Conservation (phyloP, 305 asterid species). For the Fraxinus nigra region DNA sequence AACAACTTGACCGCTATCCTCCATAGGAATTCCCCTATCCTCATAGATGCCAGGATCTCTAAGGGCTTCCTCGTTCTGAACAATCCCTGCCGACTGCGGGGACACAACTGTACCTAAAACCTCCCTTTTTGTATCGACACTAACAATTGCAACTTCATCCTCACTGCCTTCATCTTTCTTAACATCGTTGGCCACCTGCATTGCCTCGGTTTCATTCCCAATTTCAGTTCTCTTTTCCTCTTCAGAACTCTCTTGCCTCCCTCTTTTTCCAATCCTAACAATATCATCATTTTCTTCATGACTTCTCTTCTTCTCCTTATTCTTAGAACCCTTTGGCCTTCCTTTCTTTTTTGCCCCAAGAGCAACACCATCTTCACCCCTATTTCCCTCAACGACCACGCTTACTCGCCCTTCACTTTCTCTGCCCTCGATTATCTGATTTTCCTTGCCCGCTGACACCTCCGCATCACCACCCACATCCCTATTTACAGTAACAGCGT, state of each 20-base stretch:
- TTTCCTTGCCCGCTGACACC: constrained; percentile 19
- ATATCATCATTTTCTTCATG: not conserved
- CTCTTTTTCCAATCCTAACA: constrained; percentile 3
- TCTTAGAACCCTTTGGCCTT: constrained; percentile 38
- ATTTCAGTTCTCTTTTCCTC: constrained; percentile 7
- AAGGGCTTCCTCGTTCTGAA: not conserved
- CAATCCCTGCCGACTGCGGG: not conserved
- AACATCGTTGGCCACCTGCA: constrained; percentile 15
- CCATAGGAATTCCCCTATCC: constrained; percentile 1
- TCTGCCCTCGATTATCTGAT: constrained; percentile 7
- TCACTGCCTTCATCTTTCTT: constrained; percentile 2
- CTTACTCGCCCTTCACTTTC: constrained; percentile 2
- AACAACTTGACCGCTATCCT: constrained; percentile 2
- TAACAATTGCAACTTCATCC: not conserved
- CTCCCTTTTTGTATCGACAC: not conserved
- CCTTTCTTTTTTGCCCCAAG: constrained; percentile 30
- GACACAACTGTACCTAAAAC: not conserved
- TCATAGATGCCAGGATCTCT: not conserved
- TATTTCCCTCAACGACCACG: not conserved
- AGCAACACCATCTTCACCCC: constrained; percentile 4
- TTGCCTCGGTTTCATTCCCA: constrained; percentile 12
- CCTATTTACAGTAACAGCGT: not conserved
- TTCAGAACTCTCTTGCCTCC: constrained; percentile 19
- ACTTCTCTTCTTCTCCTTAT: constrained; percentile 18
- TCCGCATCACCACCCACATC: constrained; percentile 18